These are phyloP conservation scores for Penicillium turbatum DNA, from an alignment of 495 filamentous ascomycete species.

Conservation along the genomic window DNA sequence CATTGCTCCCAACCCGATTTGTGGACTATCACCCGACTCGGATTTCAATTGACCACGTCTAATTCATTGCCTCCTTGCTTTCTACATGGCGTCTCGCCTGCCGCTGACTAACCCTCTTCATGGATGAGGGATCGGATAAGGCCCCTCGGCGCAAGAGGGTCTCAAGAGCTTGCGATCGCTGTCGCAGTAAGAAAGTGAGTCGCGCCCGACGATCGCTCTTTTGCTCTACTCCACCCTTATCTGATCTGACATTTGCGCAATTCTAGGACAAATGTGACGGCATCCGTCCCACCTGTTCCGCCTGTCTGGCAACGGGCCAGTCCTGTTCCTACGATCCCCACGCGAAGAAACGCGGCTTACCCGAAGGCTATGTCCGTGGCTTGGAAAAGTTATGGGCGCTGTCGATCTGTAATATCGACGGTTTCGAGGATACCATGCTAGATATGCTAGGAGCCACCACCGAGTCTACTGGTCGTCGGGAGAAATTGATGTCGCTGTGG, in stretches of 20 bases:
- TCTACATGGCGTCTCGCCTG: slow-evolving; percentile 27
- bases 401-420: slow-evolving; percentile 45
- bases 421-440: slow-evolving; percentile 47
- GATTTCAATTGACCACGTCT: background rate
- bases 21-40: background rate
- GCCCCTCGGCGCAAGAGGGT: slow-evolving; percentile 57
- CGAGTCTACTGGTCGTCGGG: slow-evolving; percentile 32
- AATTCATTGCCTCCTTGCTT: background rate
- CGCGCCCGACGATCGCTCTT: background rate
- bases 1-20: background rate
- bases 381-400: slow-evolving; percentile 46
- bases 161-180: slow-evolving; percentile 67
- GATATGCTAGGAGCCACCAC: slow-evolving; percentile 38
- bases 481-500: slow-evolving; percentile 41
- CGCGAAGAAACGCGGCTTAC: slow-evolving; percentile 63
- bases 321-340: slow-evolving; percentile 64
- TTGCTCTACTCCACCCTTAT: background rate
- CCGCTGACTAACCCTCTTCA: slow-evolving; percentile 30
- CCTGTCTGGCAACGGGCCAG: slow-evolving; percentile 57
- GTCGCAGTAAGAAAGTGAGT: slow-evolving; percentile 55
- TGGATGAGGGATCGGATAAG: slow-evolving; percentile 47
- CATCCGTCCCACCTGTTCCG: slow-evolving; percentile 57
- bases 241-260: background rate
- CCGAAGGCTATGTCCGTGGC: slow-evolving; percentile 46
- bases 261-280: slow-evolving; percentile 65